Conservation (phyloP, 1,284 basidiomycete genomes). For the Sanghuangporus sanghuang region DNA sequence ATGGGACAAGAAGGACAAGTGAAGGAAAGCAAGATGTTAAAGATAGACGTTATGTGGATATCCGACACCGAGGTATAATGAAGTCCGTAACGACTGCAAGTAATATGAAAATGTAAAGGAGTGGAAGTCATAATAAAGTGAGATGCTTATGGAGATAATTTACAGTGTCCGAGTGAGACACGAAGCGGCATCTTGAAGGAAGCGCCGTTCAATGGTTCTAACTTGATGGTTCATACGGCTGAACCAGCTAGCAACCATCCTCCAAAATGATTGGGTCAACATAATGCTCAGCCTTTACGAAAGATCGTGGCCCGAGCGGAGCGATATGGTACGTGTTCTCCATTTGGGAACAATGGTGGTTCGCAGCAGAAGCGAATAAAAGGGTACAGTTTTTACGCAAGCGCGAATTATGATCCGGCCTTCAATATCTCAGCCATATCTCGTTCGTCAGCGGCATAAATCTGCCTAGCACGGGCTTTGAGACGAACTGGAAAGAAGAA, state of each 20-base stretch:
- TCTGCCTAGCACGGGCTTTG: constrained; percentile 77
- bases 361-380: constrained; percentile 6
- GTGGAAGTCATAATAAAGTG: not conserved
- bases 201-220: not conserved
- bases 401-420: constrained; percentile 25
- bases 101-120: not conserved
- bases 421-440: constrained; percentile 65
- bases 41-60: constrained; percentile 2
- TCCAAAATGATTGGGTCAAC: not conserved
- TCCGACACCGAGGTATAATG: not conserved
- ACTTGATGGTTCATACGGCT: not conserved
- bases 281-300: not conserved
- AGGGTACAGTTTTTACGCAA: not conserved
- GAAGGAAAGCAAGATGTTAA: not conserved
- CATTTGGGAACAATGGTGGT: not conserved
- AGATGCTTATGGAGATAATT: not conserved
- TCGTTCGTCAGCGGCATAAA: constrained; percentile 72
- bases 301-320: not conserved
- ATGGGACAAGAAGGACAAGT: not conserved
- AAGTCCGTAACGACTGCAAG: constrained; percentile 1
- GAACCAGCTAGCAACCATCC: not conserved
- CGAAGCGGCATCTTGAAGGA: not conserved
- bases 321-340: not conserved
- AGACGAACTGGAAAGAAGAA: constrained; percentile 53
- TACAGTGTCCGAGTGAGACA: not conserved